These are phyloP conservation scores for Solanum hybrid DNA, from an alignment of 305 asterid genomes.

Conservation along the genomic window DNA sequence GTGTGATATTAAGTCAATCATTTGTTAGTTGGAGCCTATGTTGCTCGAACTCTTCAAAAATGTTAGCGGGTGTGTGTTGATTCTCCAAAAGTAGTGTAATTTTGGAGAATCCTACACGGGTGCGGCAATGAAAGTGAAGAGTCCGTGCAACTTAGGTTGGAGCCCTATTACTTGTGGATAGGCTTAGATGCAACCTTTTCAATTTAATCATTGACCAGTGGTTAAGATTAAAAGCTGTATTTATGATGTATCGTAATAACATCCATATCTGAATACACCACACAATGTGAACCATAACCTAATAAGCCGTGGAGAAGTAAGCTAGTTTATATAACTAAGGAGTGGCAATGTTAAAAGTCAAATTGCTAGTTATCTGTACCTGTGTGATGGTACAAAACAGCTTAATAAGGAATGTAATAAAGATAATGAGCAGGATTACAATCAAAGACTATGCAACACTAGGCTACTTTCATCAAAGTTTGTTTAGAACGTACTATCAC, in stretches of 20 bases:
- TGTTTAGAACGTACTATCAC: not conserved
- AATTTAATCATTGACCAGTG: not conserved
- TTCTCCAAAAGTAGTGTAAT: not conserved
- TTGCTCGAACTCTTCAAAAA: not conserved
- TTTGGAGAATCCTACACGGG: not conserved
- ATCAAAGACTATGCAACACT: not conserved
- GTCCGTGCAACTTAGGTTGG: not conserved
- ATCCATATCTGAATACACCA: not conserved
- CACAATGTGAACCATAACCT: not conserved
- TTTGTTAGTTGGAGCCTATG: not conserved
- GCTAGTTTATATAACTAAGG: not conserved
- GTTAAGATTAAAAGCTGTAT: not conserved
- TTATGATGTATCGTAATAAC: not conserved
- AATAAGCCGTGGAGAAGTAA: not conserved
- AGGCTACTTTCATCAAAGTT: not conserved
- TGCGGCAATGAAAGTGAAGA: not conserved
- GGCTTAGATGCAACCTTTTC: not conserved
- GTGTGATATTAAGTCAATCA: not conserved
- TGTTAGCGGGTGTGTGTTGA: not conserved
- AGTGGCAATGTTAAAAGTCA: not conserved
- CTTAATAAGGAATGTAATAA: not conserved
- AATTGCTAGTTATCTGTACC: not conserved
- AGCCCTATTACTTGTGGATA: not conserved
- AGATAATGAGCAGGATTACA: not conserved
- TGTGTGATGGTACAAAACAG: not conserved